These are phyloP conservation scores for Chrysoporthe austroafricana DNA, from an alignment of 2,329 filamentous ascomycete genomes.

Conservation along the genomic window DNA sequence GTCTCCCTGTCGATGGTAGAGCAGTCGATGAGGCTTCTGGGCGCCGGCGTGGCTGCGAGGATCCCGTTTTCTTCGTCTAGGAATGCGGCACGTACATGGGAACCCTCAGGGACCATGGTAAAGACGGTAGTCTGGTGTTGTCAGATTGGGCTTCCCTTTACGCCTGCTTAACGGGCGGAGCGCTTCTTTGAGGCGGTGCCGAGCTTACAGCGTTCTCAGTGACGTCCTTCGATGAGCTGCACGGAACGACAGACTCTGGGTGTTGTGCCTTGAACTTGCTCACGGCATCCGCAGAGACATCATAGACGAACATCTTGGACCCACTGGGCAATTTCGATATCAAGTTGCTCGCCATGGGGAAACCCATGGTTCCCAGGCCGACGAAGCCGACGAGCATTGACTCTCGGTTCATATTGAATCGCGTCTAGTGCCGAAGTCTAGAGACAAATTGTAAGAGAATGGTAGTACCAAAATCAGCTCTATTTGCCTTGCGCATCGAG, in stretches of 20 bases:
- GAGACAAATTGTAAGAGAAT: neutral
- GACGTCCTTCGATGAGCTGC: constrained; percentile 59
- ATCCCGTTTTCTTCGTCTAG: constrained; percentile 48
- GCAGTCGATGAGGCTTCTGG: constrained; percentile 67
- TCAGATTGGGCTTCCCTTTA: neutral
- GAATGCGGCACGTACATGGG: constrained; percentile 69
- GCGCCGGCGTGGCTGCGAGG: constrained; percentile 42
- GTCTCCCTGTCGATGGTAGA: constrained; percentile 72
- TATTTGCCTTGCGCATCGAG: neutral
- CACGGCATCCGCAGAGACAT: constrained; percentile 61
- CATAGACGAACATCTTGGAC: constrained; percentile 61
- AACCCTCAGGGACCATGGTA: constrained; percentile 68
- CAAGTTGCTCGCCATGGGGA: constrained; percentile 71
- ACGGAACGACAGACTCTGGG: constrained; percentile 44
- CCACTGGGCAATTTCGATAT: constrained; percentile 65
- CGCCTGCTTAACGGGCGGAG: neutral
- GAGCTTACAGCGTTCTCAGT: constrained; percentile 65
- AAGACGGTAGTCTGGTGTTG: constrained; percentile 61
- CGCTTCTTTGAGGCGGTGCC: constrained; percentile 12
- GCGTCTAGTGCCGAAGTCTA: neutral
- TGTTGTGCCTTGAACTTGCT: constrained; percentile 58
- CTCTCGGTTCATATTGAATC: constrained; percentile 9
- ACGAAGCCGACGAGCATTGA: constrained; percentile 49
- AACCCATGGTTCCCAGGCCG: constrained; percentile 54
- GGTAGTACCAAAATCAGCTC: neutral